Conservation (phyloP, 768 basidiomycete genomes). For the Amanita fuliginea region DNA sequence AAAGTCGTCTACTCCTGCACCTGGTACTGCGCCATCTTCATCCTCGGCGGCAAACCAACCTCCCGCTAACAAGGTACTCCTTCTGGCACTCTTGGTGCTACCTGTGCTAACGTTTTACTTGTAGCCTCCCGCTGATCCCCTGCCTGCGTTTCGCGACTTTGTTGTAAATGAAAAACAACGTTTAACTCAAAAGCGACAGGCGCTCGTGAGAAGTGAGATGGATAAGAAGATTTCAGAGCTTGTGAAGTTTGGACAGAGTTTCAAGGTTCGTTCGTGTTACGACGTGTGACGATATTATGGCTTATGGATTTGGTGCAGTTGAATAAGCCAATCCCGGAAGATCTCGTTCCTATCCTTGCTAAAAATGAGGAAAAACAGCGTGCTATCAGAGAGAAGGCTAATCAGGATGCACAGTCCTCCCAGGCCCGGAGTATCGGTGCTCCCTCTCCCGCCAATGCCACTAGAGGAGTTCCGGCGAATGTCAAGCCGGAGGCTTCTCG, state of each 20-base stretch:
- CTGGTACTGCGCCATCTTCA: not conserved
- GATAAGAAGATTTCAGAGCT: constrained; percentile 91
- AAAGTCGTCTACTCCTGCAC: constrained; percentile 51
- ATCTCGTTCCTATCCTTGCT: constrained; percentile 84
- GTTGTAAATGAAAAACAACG: constrained; percentile 88
- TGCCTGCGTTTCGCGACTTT: constrained; percentile 85
- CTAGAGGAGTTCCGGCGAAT: constrained; percentile 29
- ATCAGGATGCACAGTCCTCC: constrained; percentile 50
- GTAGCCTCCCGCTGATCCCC: constrained; percentile 62
- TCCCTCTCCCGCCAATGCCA: constrained; percentile 39
- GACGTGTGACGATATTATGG: not conserved
- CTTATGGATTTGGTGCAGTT: constrained; percentile 35
- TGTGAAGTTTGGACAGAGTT: constrained; percentile 84
- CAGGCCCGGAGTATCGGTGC: constrained; percentile 63
- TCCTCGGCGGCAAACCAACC: constrained; percentile 11
- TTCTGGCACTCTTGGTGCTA: constrained; percentile 1
- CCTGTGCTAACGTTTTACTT: constrained; percentile 7
- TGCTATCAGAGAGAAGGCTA: constrained; percentile 69
- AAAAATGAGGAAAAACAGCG: constrained; percentile 91
- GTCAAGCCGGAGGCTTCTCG: constrained; percentile 21
- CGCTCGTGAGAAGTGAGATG: constrained; percentile 84
- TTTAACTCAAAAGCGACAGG: constrained; percentile 83
- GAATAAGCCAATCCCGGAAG: constrained; percentile 91
- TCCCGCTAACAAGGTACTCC: constrained; percentile 33
- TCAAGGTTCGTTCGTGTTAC: constrained; percentile 70